Evolutionary conservation across 2,329 filamentous ascomycete species (phyloP).

Genomic region (Fusarium odoratissimum): DNA sequence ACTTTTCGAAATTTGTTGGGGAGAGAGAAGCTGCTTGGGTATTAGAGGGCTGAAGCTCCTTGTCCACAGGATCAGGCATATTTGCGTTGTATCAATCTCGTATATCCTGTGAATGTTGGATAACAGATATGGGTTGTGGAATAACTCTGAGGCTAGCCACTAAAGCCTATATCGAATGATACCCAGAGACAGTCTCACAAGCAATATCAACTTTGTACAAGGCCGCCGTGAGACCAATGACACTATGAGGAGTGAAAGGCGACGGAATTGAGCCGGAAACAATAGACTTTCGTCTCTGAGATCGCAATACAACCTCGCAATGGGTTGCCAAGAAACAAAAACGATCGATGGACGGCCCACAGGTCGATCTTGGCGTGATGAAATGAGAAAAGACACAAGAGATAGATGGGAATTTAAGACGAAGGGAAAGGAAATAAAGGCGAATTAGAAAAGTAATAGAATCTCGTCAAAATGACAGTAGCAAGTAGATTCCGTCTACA

Average conservation of each 20-base stretch:
- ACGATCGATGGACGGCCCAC: constrained; percentile 2
- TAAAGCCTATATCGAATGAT: neutral
- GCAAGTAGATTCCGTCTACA: constrained; percentile 10
- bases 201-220: neutral
- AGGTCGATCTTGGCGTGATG: constrained; percentile 11
- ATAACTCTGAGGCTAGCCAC: neutral
- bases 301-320: constrained; percentile 17
- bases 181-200: neutral
- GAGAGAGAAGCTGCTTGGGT: constrained; percentile 45
- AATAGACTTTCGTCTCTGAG: constrained; percentile 8
- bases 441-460: constrained; percentile 15
- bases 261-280: constrained; percentile 23
- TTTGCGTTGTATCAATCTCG: constrained; percentile 5
- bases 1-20: constrained; percentile 37
- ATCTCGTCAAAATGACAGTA: constrained; percentile 26
- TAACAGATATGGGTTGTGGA: neutral
- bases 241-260: neutral
- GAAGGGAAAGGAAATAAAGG: constrained; percentile 10
- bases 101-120: neutral
- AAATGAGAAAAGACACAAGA: neutral
- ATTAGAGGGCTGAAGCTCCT: constrained; percentile 47
- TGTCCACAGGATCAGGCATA: constrained; percentile 47
- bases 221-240: constrained; percentile 1
- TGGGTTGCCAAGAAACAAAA: constrained; percentile 9
- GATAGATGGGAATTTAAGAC: constrained; percentile 8